Percentiles rank a stretch among this genome's conserved stretches.
These are phyloP conservation scores for Beauveria asiatica DNA, from an alignment of 2,329 filamentous ascomycete species.

Conservation along the genomic window DNA sequence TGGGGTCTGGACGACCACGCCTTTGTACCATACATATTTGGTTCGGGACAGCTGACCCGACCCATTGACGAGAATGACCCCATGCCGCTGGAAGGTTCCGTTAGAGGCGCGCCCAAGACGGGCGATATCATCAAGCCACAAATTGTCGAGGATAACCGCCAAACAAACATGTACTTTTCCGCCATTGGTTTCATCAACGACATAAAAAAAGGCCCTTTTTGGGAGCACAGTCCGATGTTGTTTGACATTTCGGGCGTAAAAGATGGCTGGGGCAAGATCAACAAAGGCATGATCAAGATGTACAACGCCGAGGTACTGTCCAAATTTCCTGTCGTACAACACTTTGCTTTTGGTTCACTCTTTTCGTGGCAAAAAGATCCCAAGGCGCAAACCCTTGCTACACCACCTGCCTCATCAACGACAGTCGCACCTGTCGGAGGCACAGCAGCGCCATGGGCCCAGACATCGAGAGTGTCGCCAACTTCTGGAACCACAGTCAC, in stretches of 20 bases:
- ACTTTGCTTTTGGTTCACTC: constrained; percentile 78
- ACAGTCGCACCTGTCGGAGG: constrained; percentile 24
- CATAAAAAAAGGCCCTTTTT: constrained; percentile 93
- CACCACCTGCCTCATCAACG: constrained; percentile 31
- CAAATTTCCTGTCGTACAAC: constrained; percentile 98
- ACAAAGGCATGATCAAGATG: constrained; percentile 99
- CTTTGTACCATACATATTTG: constrained; percentile 90
- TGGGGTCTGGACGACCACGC: constrained; percentile 98
- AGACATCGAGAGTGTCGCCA: constrained; percentile 29
- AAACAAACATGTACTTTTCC: constrained; percentile 81
- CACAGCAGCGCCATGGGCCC: constrained; percentile 26
- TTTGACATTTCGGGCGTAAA: constrained; percentile 90
- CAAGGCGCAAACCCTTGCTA: constrained; percentile 38
- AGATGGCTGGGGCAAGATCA: constrained; percentile 97
- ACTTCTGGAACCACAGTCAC: constrained; percentile 14
- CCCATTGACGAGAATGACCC: constrained; percentile 54
- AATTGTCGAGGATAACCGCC: constrained; percentile 57
- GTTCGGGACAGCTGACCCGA: constrained; percentile 80
- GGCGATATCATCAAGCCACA: constrained; percentile 56
- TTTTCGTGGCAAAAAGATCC: constrained; percentile 69
- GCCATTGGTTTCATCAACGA: constrained; percentile 96
- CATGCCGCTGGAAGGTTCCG: constrained; percentile 72
- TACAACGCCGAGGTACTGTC: constrained; percentile 93
- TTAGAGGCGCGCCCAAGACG: constrained; percentile 62
- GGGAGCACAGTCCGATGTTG: constrained; percentile 90